Evolutionary conservation across 331 rosid species (phyloP).

Genomic region (Stylosanthes scabra): DNA sequence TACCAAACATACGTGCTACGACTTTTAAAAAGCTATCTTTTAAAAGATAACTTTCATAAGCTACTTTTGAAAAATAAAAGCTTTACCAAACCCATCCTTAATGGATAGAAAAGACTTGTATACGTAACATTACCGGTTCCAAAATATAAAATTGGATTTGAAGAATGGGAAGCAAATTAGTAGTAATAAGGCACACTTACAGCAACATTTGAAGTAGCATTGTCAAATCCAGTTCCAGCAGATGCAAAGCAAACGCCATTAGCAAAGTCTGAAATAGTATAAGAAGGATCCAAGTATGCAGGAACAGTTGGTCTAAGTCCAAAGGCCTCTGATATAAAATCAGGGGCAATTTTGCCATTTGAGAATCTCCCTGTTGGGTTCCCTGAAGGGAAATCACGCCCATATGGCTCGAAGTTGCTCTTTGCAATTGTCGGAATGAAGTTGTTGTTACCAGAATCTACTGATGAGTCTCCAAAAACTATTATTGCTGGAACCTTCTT

Average conservation of each 20-base stretch:
- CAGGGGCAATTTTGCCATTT: constrained; percentile 64
- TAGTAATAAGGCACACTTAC: constrained; percentile 37
- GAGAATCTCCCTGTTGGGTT: constrained; percentile 64
- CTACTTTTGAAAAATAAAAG: too few species aligned
- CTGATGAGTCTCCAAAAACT: constrained; percentile 78
- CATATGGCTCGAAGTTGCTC: constrained; percentile 72
- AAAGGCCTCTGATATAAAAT: constrained; percentile 62
- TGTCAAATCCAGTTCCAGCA: constrained; percentile 76
- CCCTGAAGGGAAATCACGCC: constrained; percentile 59
- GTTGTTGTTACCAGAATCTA: constrained; percentile 81
- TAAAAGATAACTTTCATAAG: too few species aligned
- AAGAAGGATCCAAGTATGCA: constrained; percentile 67
- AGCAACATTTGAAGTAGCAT: constrained; percentile 58
- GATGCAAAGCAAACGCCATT: constrained; percentile 82
- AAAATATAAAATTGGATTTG: neutral
- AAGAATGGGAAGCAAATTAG: neutral
- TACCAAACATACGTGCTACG: too few species aligned
- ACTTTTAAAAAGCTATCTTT: too few species aligned
- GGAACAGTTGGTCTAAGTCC: constrained; percentile 62
- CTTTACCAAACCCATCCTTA: too few species aligned
- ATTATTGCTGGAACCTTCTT: constrained; percentile 59
- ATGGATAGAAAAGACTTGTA: too few species aligned
- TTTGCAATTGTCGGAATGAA: constrained; percentile 72
- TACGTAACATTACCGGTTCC: too few species aligned
- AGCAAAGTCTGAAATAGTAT: constrained; percentile 57